A percentile compares a stretch with the other conserved stretches of the same genome.
Conservation (phyloP, 2,329 filamentous ascomycete species). For the Penicillium sp. region DNA sequence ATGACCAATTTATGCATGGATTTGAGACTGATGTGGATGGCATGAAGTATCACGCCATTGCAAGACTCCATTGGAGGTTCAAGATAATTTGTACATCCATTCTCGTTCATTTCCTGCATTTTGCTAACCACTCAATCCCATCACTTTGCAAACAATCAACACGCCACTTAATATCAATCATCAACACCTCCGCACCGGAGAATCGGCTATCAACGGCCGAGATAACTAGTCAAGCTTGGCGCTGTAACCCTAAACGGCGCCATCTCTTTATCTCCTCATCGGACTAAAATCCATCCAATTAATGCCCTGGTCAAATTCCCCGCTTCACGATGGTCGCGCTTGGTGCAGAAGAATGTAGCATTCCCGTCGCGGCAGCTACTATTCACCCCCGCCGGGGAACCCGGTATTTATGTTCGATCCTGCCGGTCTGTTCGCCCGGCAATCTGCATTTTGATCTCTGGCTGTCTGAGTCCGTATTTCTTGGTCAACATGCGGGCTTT, state of each 20-base stretch:
- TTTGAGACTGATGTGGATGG: slow-evolving; percentile 8
- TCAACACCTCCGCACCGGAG: not conserved
- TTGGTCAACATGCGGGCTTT: slow-evolving; percentile 21
- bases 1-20: slow-evolving; percentile 9
- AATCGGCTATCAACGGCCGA: not conserved
- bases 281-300: not conserved
- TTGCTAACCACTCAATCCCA: too few relatives aligned
- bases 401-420: not conserved
- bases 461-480: slow-evolving; percentile 5
- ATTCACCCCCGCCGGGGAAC: too few relatives aligned
- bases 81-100: too few relatives aligned
- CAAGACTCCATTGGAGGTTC: too few relatives aligned
- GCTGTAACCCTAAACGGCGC: not conserved
- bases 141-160: too few relatives aligned
- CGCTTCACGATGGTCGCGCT: not conserved
- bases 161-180: slow-evolving; percentile 1
- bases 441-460: slow-evolving; percentile 4
- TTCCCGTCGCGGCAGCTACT: slow-evolving; percentile 3
- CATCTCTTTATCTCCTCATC: not conserved
- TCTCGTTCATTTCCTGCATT: too few relatives aligned
- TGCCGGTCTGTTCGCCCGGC: not conserved
- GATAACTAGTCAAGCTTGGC: not conserved
- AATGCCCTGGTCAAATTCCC: too few relatives aligned
- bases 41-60: slow-evolving; percentile 1
- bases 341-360: slow-evolving; percentile 5